These are phyloP conservation scores for Rhodotorula graminis DNA, from an alignment of 768 basidiomycete genomes.

Conservation along the genomic window DNA sequence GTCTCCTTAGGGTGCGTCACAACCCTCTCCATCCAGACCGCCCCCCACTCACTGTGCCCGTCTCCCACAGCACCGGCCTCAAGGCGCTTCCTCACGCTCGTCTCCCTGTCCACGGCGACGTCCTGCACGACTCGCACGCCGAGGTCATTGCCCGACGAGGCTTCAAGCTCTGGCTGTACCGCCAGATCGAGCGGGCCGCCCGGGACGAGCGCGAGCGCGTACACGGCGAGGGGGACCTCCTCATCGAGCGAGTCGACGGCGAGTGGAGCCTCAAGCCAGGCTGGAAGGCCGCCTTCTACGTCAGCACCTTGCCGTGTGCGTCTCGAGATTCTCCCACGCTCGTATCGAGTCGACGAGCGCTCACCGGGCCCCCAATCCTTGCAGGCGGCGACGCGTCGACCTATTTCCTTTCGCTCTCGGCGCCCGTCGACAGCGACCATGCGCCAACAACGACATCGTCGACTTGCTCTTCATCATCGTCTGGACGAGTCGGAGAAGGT, in stretches of 20 bases:
- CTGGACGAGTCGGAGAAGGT: too few relatives aligned
- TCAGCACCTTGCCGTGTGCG: slow-evolving; percentile 65
- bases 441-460: background rate
- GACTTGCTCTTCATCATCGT: too few relatives aligned
- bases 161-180: slow-evolving; percentile 70
- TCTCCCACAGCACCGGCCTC: slow-evolving; percentile 59
- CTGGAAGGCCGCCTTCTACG: slow-evolving; percentile 63
- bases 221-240: slow-evolving; percentile 46
- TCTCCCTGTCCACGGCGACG: slow-evolving; percentile 66
- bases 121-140: slow-evolving; percentile 83
- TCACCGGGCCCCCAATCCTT: too few relatives aligned
- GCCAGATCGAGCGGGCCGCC: slow-evolving; percentile 53
- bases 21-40: slow-evolving; percentile 20
- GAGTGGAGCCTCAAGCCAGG: slow-evolving; percentile 53
- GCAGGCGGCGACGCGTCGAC: slow-evolving; percentile 44
- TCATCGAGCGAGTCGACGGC: slow-evolving; percentile 42
- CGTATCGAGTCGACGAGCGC: too few relatives aligned
- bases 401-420: slow-evolving; percentile 22
- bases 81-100: slow-evolving; percentile 70
- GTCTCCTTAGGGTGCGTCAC: slow-evolving; percentile 59
- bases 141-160: slow-evolving; percentile 83
- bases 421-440: background rate
- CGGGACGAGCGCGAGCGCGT: background rate
- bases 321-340: slow-evolving; percentile 13
- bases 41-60: background rate